Evolutionary conservation across 2,329 filamentous ascomycete genomes (phyloP), one percentile per base, ranked within the genome.

Genomic region (Talaromyces sp.): DNA sequence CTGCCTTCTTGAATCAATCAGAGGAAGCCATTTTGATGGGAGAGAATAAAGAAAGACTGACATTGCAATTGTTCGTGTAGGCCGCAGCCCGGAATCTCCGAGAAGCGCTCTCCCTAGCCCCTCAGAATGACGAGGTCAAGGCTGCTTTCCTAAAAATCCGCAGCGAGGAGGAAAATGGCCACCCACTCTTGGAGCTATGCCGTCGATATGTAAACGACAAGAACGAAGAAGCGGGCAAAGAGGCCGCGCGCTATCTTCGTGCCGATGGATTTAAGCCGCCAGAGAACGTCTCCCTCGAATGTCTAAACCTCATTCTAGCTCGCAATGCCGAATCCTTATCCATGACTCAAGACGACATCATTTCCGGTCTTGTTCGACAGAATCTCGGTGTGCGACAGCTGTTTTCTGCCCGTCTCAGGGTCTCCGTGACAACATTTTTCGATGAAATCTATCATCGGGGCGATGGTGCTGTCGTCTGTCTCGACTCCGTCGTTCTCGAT

Each of bases 371-470:
- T 24, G 72, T 80, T 21, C 74, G 76, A 53, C 76, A 78, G 63
- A 79, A 72, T 63, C 62, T 68, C 31, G 75, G 71, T 52, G 77
- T 79, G 31, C 77, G 78, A 8, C 72, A 72, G 43, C 74, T 75
- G 58, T 76, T 81, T 58, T 77, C 78, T 3, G 68, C 69, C 14
- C 71, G 75, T 62, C 72, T 81, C 10, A 73, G 78, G 58, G 62
- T 69, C 11, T 79, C 76, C 2, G 77, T 78, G 35, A 81, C 78
- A 2, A 72, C 75, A 11, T 78, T 79, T 61, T 81, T 81, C 55
- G 77, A 80, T 55, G 75, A 80, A 50, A 74, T 81, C 51, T 81
- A 80, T 63, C 75, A 77, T 54, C 71, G 79, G 56, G 79, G 79
- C 13, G 78, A 81, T 66, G 75, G 74, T 6, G 73, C 78, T 7